Conservation (phyloP, 169 alveolate species). For the Cryptosporidium meleagridis region DNA sequence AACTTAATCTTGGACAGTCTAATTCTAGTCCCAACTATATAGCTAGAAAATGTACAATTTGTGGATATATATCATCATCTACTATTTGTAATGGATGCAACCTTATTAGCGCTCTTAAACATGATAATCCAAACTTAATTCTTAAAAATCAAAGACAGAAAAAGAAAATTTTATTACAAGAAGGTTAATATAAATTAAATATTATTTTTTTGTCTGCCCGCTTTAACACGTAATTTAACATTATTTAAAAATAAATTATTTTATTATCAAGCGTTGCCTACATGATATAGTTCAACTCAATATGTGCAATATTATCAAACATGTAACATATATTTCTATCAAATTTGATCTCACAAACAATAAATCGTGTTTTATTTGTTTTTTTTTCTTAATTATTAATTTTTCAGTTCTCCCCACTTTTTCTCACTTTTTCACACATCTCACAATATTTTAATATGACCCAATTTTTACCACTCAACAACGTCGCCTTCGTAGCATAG, state of each 20-base stretch:
- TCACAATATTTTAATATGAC: slow-evolving; percentile 26
- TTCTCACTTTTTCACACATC: slow-evolving; percentile 8
- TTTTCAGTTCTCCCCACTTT: not conserved
- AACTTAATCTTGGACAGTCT: slow-evolving; percentile 21
- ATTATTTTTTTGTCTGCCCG: not conserved
- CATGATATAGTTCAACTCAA: not conserved
- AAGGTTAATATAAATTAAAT: not conserved
- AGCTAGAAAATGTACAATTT: slow-evolving; percentile 43
- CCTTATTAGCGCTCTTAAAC: slow-evolving; percentile 22
- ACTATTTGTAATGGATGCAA: slow-evolving; percentile 56
- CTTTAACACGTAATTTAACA: not conserved
- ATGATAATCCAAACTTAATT: slow-evolving; percentile 11
- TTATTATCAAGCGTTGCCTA: not conserved
- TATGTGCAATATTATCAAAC: too few relatives aligned
- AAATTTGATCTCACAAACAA: not conserved
- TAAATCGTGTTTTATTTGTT: not conserved
- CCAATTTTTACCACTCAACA: not conserved
- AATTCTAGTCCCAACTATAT: slow-evolving; percentile 17
- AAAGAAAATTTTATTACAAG: slow-evolving; percentile 35
- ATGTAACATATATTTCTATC: not conserved
- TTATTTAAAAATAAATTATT: too few relatives aligned
- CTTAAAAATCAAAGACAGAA: slow-evolving; percentile 50
- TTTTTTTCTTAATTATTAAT: not conserved
- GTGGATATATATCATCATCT: slow-evolving; percentile 68
- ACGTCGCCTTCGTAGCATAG: slow-evolving; percentile 75